Base-by-base conservation (phyloP, 768 basidiomycete species). In the Pholiota molesta region DNA sequence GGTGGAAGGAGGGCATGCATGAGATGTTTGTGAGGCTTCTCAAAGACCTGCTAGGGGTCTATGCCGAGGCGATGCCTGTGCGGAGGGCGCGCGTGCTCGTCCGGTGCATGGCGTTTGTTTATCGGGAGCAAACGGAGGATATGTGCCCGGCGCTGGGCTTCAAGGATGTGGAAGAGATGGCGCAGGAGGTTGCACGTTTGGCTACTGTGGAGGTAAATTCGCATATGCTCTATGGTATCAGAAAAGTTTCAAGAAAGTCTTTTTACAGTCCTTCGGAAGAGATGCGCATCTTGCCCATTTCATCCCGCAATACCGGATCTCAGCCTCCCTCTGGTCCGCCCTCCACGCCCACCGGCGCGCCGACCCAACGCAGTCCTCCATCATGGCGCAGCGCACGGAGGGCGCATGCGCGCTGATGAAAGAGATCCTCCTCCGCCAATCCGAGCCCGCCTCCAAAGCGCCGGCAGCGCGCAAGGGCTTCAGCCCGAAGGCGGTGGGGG, bases 291-390 rank as follows among this genome's bases (percentile, higher is more conserved):
- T 83, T 19, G 69, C 71, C 3, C 62, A 62, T 13, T 81, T 76
- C 55, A 66, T 69, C 28, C 57, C 66, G 7, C 86, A 90, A 68
- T 86, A 88, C 66, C 79, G 76, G 29, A 80, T 84, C 1, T 73
- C 80, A 0, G 77, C 81, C 0, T 85, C 90, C 67, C 78, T 95
- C 26, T 91, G 89, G 87, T 75, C 86, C 49, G 86, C 88, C 0
- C 75, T 95, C 19, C 87, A 91, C 67, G 81, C 85, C 19, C 92
- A 95, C 72, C 83, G 85, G 14, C 77, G 75, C 5, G 75, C 72
- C 9, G 78, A 83, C 58, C 62, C 73, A 0, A 73, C 82, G 23
- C 81, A 85, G 69, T 78, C 75, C 58, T 59, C 72, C 0, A 67
- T 80, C 1, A 79, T 92, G 44, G 73, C 81, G 8, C 68, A 74